Percentiles rank a stretch among this genome's conserved stretches.
Conservation (phyloP, 768 basidiomycete genomes). For the Tricholomella constricta region DNA sequence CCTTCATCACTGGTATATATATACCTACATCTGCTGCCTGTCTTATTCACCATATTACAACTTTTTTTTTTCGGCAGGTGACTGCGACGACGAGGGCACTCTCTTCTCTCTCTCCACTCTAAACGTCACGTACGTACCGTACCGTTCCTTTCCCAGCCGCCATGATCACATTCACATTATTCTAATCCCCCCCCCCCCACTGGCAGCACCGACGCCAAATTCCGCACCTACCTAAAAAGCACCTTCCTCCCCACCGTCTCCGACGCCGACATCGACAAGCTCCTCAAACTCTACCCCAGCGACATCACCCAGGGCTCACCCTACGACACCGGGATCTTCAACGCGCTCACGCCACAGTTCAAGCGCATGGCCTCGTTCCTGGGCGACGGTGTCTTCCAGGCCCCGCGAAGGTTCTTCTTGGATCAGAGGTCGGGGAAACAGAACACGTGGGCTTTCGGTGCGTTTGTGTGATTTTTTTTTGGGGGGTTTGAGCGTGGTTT, state of each 20-base stretch:
- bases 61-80: conserved; percentile 38
- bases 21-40: too few relatives aligned
- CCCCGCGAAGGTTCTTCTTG: conserved; percentile 49
- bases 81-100: conserved; percentile 63
- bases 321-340: conserved; percentile 46
- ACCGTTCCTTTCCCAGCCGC: neutral
- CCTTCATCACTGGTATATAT: conserved; percentile 53
- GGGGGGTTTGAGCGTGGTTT: too few relatives aligned
- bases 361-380: conserved; percentile 52
- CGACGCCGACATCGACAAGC: conserved; percentile 25
- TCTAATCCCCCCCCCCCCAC: neutral
- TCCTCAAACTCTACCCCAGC: conserved; percentile 39
- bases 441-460: conserved; percentile 47
- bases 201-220: conserved; percentile 25
- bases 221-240: conserved; percentile 28
- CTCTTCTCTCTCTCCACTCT: conserved; percentile 46
- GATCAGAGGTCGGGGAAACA: conserved; percentile 37
- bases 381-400: conserved; percentile 54
- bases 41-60: conserved; percentile 1
- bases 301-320: conserved; percentile 51
- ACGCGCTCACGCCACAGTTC: conserved; percentile 48
- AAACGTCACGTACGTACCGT: conserved; percentile 48
- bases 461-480: too few relatives aligned
- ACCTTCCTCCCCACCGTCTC: conserved; percentile 35
- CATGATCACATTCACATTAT: neutral